Percentiles rank a stretch among this genome's conserved stretches.
Conservation (phyloP, 331 rosid genomes). For the Dryas integrifolia region DNA sequence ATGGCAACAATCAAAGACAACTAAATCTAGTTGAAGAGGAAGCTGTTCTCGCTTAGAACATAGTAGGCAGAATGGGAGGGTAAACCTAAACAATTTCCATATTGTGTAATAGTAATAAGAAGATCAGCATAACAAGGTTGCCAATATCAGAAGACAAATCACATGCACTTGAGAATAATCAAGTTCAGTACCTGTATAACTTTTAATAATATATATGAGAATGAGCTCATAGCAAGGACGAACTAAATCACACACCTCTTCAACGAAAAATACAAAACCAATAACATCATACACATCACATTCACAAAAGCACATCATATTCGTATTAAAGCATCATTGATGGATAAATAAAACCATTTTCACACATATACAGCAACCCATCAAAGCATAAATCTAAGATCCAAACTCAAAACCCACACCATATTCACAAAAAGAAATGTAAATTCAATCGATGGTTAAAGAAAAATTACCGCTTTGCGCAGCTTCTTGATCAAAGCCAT, state of each 20-base stretch:
- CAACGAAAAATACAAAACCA: neutral
- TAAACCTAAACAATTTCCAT: neutral
- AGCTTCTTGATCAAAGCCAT: conserved; percentile 96
- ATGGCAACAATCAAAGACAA: too few relatives aligned
- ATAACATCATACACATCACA: neutral
- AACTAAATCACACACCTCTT: neutral
- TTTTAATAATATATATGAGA: neutral
- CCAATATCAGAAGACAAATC: neutral
- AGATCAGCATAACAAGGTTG: neutral
- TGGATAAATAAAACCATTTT: too few relatives aligned
- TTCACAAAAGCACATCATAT: neutral
- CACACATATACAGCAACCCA: too few relatives aligned
- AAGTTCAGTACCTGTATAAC: neutral
- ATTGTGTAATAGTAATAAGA: neutral
- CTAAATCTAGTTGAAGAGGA: too few relatives aligned
- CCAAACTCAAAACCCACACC: neutral
- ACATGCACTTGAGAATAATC: neutral
- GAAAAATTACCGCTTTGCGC: conserved; percentile 68
- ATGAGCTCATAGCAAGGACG: neutral
- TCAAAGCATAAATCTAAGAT: neutral
- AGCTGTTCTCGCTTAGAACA: neutral
- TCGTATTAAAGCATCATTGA: neutral
- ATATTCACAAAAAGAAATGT: neutral
- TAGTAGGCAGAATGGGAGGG: neutral
- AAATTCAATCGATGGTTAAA: too few relatives aligned